phyloP scores from a whole-genome alignment of 23 red algal species.

The Gracilaria gracilis region DNA sequence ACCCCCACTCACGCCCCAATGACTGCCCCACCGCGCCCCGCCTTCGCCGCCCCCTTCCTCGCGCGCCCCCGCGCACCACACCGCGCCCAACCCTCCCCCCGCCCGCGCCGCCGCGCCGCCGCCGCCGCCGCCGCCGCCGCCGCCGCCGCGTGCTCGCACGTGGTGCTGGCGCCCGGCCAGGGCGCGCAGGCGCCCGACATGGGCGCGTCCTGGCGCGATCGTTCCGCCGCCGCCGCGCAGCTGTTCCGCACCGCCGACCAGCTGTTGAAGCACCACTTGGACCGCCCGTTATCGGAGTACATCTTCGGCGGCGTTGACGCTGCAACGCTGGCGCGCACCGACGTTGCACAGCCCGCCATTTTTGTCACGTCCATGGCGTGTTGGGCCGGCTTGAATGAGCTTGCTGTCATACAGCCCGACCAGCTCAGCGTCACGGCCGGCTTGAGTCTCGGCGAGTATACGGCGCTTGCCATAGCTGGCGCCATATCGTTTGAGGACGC shows the following conservation, averaged over 20 bases:
- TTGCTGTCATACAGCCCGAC: not conserved
- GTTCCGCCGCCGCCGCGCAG: conserved; percentile 38
- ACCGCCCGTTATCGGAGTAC: conserved; percentile 60
- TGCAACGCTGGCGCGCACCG: conserved; percentile 83
- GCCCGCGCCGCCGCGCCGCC: not conserved
- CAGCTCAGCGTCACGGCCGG: conserved; percentile 71
- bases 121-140: not conserved
- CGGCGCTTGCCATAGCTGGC: conserved; percentile 84
- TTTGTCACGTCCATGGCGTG: conserved; percentile 91
- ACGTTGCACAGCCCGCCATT: conserved; percentile 98
- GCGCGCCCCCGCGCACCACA: not conserved
- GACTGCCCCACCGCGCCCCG: conserved; percentile 6
- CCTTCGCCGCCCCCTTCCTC: not conserved
- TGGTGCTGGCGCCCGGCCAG: conserved; percentile 74
- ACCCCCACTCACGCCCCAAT: not conserved
- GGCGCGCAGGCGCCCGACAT: conserved; percentile 76
- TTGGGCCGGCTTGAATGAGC: conserved; percentile 55
- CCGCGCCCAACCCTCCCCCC: not conserved
- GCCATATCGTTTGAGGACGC: conserved; percentile 91
- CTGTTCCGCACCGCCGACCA: conserved; percentile 50
- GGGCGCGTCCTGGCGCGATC: conserved; percentile 44
- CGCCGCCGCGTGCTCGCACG: not conserved
- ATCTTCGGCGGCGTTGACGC: conserved; percentile 59
- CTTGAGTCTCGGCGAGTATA: conserved; percentile 97
- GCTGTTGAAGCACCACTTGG: conserved; percentile 32